Percentiles rank a stretch among this genome's conserved stretches.
Evolutionary conservation across 805 yeast genomes (phyloP).

Genomic region (Metschnikowia reukaufii): DNA sequence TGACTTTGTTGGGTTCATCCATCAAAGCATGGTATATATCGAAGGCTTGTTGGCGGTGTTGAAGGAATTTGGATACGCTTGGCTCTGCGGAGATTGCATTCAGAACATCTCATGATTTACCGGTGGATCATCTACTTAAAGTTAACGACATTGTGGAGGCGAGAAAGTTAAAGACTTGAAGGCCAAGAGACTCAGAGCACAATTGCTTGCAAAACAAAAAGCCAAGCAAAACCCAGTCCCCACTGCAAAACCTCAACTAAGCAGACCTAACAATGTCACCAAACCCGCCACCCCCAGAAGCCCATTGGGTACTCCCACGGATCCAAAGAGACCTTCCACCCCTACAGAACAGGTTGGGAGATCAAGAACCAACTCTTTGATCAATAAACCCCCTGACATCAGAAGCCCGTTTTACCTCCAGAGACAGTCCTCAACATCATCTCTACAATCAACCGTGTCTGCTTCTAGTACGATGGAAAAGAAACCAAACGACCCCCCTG

Average conservation of each 20-base stretch:
- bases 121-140: conserved; percentile 24
- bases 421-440: conserved; percentile 11
- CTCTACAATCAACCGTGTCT: conserved; percentile 7
- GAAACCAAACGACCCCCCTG: conserved; percentile 8
- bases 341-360: background rate
- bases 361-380: background rate
- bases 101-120: conserved; percentile 36
- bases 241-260: background rate
- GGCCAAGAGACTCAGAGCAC: conserved; percentile 7
- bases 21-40: conserved; percentile 36
- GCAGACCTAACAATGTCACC: background rate
- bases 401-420: conserved; percentile 7
- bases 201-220: conserved; percentile 4
- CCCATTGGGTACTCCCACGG: background rate
- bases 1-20: conserved; percentile 43
- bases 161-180: conserved; percentile 9
- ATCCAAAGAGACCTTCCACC: background rate
- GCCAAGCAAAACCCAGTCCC: background rate
- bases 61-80: conserved; percentile 38
- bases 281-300: background rate
- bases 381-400: background rate
- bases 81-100: conserved; percentile 47
- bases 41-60: conserved; percentile 32
- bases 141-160: conserved; percentile 17
- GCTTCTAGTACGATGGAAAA: conserved; percentile 9